A percentile compares a stretch with the other conserved stretches of the same genome.
These are phyloP conservation scores for Osmozyma mogii DNA, from an alignment of 805 yeast genomes.

Conservation along the genomic window DNA sequence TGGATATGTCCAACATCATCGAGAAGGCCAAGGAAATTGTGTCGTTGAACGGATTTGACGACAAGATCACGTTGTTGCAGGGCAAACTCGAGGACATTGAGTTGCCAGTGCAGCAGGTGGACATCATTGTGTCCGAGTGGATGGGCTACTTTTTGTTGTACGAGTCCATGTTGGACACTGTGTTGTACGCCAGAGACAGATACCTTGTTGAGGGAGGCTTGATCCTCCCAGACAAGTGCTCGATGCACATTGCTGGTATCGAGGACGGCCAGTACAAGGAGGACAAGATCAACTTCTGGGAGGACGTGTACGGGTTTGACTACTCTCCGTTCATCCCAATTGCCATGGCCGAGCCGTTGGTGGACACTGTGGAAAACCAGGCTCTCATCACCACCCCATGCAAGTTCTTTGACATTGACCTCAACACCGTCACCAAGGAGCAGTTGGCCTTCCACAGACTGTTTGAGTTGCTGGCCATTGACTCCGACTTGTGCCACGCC, in stretches of 20 bases:
- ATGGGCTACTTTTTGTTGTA: conserved; percentile 96
- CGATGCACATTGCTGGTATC: conserved; percentile 82
- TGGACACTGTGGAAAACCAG: conserved; percentile 81
- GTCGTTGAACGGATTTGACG: conserved; percentile 72
- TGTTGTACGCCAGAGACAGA: conserved; percentile 85
- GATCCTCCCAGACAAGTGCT: conserved; percentile 90
- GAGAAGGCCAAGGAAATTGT: conserved; percentile 92
- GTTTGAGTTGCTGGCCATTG: conserved; percentile 66
- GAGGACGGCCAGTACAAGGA: conserved; percentile 90
- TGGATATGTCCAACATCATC: conserved; percentile 94
- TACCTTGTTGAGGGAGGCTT: conserved; percentile 79
- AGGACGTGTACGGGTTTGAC: conserved; percentile 94
- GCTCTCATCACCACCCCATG: conserved; percentile 67
- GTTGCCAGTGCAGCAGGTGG: conserved; percentile 82
- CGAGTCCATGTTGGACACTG: conserved; percentile 98
- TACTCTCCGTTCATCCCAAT: conserved; percentile 82
- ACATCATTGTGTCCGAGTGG: conserved; percentile 96
- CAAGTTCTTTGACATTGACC: conserved; percentile 72
- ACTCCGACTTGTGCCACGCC: conserved; percentile 82
- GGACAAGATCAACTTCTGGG: conserved; percentile 92
- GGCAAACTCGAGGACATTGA: conserved; percentile 93
- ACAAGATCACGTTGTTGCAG: conserved; percentile 78
- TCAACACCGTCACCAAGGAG: conserved; percentile 79
- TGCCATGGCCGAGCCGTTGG: conserved; percentile 90
- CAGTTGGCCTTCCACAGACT: conserved; percentile 68